phyloP scores from a whole-genome alignment of 1,284 basidiomycete species.

The Polyporus tsugae region DNA sequence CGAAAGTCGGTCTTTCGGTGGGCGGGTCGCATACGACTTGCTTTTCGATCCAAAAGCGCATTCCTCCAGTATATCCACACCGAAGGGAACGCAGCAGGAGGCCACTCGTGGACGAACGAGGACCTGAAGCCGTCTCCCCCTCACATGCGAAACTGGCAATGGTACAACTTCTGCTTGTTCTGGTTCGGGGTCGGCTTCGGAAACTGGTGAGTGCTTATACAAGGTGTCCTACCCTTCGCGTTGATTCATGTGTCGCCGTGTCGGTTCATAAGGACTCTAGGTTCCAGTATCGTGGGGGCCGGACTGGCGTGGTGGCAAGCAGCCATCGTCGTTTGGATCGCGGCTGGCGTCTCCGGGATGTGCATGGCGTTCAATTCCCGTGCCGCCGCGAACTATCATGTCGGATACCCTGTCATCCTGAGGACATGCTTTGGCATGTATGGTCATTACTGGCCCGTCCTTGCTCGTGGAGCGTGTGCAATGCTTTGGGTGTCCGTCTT shows the following conservation, averaged over 20 bases:
- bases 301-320: slow-evolving; percentile 46
- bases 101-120: slow-evolving; percentile 36
- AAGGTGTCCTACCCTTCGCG: not conserved
- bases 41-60: slow-evolving; percentile 28
- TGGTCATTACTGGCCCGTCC: slow-evolving; percentile 50
- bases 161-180: slow-evolving; percentile 39
- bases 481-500: slow-evolving; percentile 52
- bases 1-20: slow-evolving; percentile 12
- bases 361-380: slow-evolving; percentile 46
- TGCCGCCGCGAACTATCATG: slow-evolving; percentile 52
- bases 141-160: slow-evolving; percentile 35
- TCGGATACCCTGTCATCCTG: slow-evolving; percentile 55
- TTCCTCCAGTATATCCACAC: slow-evolving; percentile 34
- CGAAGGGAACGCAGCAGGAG: slow-evolving; percentile 31
- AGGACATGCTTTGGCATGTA: slow-evolving; percentile 56
- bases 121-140: slow-evolving; percentile 38
- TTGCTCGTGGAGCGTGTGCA: slow-evolving; percentile 53
- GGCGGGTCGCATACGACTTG: slow-evolving; percentile 28
- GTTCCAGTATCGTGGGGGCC: slow-evolving; percentile 39
- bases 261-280: slow-evolving; percentile 31
- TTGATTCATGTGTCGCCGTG: not conserved
- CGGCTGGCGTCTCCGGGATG: slow-evolving; percentile 37
- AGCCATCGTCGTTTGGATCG: slow-evolving; percentile 43
- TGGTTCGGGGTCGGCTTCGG: slow-evolving; percentile 40
- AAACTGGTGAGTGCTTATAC: slow-evolving; percentile 30